These are phyloP conservation scores for Wickerhamomyces hampshirensis DNA, from an alignment of 805 yeast genomes.

Conservation along the genomic window DNA sequence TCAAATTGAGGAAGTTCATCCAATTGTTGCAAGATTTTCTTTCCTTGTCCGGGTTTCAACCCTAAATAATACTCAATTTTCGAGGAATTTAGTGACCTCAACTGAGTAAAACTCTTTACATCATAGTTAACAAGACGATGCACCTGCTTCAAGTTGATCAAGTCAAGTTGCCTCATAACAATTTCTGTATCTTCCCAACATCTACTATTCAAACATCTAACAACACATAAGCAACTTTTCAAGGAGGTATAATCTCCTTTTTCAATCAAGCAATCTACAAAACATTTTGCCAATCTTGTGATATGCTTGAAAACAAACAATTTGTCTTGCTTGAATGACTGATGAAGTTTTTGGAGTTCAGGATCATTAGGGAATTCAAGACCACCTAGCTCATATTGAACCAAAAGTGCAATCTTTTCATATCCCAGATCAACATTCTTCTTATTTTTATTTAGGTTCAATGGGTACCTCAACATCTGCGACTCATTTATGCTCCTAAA, in stretches of 20 bases:
- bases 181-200: conserved; percentile 48
- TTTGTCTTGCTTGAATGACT: conserved; percentile 41
- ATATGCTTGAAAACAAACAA: conserved; percentile 36
- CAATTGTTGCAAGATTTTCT: conserved; percentile 31
- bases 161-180: conserved; percentile 43
- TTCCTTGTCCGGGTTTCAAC: conserved; percentile 36
- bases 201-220: conserved; percentile 36
- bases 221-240: conserved; percentile 31
- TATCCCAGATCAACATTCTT: conserved; percentile 20
- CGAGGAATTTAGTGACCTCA: conserved; percentile 25
- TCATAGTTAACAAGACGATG: conserved; percentile 33
- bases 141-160: conserved; percentile 38
- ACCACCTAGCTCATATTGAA: conserved; percentile 50
- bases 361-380: conserved; percentile 39
- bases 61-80: conserved; percentile 39
- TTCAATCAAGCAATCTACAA: conserved; percentile 38
- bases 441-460: conserved; percentile 25
- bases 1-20: conserved; percentile 33
- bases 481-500: conserved; percentile 39
- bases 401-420: conserved; percentile 38
- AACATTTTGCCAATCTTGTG: conserved; percentile 38
- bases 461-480: conserved; percentile 34
- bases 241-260: conserved; percentile 40
- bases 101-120: conserved; percentile 29
- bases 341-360: conserved; percentile 35